Base-by-base conservation (phyloP, 108 stramenopile species). In the Nannochloropsis gaditana region DNA sequence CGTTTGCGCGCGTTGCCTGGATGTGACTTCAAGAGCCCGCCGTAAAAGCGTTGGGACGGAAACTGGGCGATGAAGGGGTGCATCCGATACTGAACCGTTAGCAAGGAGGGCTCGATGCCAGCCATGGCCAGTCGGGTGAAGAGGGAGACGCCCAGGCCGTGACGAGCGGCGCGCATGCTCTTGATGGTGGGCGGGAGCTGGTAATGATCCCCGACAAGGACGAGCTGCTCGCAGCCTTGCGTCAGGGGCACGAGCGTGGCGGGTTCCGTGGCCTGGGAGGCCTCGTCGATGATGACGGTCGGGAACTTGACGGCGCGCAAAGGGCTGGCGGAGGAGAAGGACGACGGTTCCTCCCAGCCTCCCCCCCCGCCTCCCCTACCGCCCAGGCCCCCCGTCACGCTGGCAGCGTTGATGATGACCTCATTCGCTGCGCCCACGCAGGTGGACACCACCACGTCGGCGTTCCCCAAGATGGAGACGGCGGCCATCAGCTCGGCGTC, bases 161-260 rank as follows among this genome's bases (percentile, higher is more conserved):
- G 84, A 21, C 44, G 82, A 43, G 31, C 80, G 9, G 87, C 90
- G 17, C 83, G 83, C n/a, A 45, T 79, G 43, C 80, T 50, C 19
- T 83, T 84, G 19, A 87, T 81, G 19, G 87, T 87, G 42, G 83
- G 87, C 2, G 87, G 87, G 43, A 98, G 90, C 92, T 99, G 98
- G 84, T 96, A 95, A 83, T 96, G 96, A 91, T 99, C 98, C 19
- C 98, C 97, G 2, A 99, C 96, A 44, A 99, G 91, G 10, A 99
- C 95, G 43, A 97, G 92, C 85, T 96, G 95, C 84, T 95, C 88
- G 88, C 96, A 96, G 45, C 96, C 95, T 83, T 95, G 86, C 81
- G 94, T 93, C 85, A 97, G 87, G 8, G 97, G 96, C 15, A 91
- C 87, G 2, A 91, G 87, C 82, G 89, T 43, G 43, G 86, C 85